Conservation (phyloP, 257 asterid species). For the Nicotiana tomentosiformis region DNA sequence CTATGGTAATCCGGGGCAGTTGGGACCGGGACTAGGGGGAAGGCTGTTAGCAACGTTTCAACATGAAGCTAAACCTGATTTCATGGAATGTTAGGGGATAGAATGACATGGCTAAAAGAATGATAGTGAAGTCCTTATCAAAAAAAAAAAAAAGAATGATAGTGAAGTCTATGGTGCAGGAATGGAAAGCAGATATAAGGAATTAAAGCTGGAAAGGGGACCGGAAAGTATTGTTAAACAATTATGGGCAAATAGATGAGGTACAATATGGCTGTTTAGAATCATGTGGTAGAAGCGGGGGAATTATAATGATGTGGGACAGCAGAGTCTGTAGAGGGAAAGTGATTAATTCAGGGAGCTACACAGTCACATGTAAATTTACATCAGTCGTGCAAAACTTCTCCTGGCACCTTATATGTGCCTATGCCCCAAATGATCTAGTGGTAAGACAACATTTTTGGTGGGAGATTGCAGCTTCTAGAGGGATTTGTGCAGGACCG, state of each 20-base stretch:
- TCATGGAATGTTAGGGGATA: neutral
- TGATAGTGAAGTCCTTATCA: neutral
- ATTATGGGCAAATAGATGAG: neutral
- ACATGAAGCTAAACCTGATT: neutral
- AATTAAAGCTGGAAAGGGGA: neutral
- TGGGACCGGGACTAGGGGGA: neutral
- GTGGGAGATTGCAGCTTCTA: neutral
- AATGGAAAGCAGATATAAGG: neutral
- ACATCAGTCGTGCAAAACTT: neutral
- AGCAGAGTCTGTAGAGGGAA: neutral
- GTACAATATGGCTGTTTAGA: neutral
- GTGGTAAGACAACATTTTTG: neutral
- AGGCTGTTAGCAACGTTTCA: neutral
- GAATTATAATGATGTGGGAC: neutral
- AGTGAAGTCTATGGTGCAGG: neutral
- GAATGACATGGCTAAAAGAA: neutral
- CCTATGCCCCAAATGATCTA: neutral
- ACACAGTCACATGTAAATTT: neutral
- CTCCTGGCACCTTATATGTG: neutral
- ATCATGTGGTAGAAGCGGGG: neutral
- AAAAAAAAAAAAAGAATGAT: neutral
- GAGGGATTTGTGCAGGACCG: neutral
- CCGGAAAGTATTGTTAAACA: neutral
- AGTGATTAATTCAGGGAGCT: neutral
- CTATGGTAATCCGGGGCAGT: neutral